A percentile compares a stretch with the other conserved stretches of the same genome.
Conservation (phyloP, 2,329 filamentous ascomycete species). For the Mycosphaerella arachidis region DNA sequence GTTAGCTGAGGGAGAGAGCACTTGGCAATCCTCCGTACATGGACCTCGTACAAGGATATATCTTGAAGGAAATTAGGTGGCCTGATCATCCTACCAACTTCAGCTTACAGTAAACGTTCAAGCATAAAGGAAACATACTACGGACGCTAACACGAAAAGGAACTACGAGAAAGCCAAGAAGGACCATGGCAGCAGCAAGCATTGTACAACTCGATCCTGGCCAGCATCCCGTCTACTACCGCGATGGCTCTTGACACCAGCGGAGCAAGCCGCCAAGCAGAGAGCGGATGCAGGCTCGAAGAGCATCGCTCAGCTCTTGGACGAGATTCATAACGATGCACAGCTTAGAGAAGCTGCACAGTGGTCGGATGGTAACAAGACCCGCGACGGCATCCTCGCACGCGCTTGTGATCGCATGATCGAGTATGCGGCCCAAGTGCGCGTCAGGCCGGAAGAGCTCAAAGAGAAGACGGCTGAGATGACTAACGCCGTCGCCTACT, state of each 20-base stretch:
- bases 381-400: conserved; percentile 65
- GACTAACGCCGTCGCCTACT: conserved; percentile 61
- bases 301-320: conserved; percentile 56
- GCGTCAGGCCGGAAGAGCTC: conserved; percentile 50
- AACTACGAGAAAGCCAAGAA: not conserved
- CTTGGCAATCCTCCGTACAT: not conserved
- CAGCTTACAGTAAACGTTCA: not conserved
- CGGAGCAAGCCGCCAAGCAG: conserved; percentile 47
- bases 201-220: conserved; percentile 42
- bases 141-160: not conserved
- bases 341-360: conserved; percentile 53
- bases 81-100: not conserved
- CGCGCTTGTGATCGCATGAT: conserved; percentile 60
- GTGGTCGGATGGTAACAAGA: conserved; percentile 57
- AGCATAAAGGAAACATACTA: not conserved
- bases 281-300: conserved; percentile 24
- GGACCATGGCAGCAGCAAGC: conserved; percentile 3
- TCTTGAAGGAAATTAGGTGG: not conserved
- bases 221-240: conserved; percentile 45
- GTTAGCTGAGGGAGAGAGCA: not conserved
- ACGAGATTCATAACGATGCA: conserved; percentile 53
- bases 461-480: conserved; percentile 60
- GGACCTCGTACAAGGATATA: not conserved
- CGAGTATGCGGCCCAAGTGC: conserved; percentile 53
- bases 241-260: conserved; percentile 49